These are phyloP conservation scores for Cystofilobasidium bisporidii DNA, from an alignment of 768 basidiomycete genomes.

Conservation along the genomic window DNA sequence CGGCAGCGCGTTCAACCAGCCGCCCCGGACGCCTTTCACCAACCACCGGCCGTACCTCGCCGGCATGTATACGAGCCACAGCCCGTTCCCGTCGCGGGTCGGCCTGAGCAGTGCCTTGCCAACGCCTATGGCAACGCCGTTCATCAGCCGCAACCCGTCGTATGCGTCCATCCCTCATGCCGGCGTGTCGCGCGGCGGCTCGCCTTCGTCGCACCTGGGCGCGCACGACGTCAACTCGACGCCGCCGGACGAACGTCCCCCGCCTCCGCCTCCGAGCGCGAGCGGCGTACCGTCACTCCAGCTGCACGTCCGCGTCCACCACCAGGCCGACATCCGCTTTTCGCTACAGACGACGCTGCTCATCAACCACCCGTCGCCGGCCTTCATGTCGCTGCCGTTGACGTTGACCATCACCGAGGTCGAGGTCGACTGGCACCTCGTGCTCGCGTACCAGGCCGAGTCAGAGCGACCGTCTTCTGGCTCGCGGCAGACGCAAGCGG, in stretches of 20 bases:
- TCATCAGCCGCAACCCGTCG: constrained; percentile 16
- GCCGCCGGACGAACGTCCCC: background rate
- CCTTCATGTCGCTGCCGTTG: constrained; percentile 95
- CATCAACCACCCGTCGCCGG: constrained; percentile 91
- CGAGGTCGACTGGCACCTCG: constrained; percentile 74
- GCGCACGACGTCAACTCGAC: background rate
- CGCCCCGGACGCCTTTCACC: background rate
- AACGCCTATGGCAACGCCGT: constrained; percentile 17
- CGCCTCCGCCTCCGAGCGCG: constrained; percentile 1
- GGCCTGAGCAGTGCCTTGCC: constrained; percentile 13
- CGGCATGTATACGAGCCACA: background rate
- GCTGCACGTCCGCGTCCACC: constrained; percentile 71
- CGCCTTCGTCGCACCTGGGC: constrained; percentile 12
- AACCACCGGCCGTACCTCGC: background rate
- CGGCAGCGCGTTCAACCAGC: background rate
- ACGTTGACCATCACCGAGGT: constrained; percentile 84
- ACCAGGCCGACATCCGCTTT: constrained; percentile 72
- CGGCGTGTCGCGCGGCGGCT: background rate
- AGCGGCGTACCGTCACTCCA: constrained; percentile 55
- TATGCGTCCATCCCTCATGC: constrained; percentile 7
- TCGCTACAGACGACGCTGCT: constrained; percentile 83
- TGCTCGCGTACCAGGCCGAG: constrained; percentile 71
- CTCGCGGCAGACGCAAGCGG: background rate
- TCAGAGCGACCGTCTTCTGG: background rate
- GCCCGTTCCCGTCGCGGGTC: constrained; percentile 23